These are phyloP conservation scores for Cryptosporidium ubiquitum DNA, from an alignment of 169 alveolate genomes.

Conservation along the genomic window DNA sequence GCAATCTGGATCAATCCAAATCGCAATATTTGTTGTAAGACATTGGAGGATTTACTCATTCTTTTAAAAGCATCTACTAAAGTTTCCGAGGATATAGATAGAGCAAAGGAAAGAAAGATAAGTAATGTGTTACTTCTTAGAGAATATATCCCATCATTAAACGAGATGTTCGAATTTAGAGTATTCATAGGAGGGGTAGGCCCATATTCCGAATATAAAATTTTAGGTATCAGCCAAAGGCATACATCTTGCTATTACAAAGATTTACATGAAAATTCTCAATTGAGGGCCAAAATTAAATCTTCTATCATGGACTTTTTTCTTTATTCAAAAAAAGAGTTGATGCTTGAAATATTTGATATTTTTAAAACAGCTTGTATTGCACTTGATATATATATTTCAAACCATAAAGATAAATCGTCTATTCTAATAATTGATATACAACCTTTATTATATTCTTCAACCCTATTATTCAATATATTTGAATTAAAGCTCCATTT, in stretches of 20 bases:
- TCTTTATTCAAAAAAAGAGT: background rate
- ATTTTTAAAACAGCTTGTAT: conserved; percentile 1
- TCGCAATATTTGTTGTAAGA: conserved; percentile 28
- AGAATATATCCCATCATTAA: conserved; percentile 41
- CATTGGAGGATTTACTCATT: conserved; percentile 11
- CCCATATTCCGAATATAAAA: conserved; percentile 4
- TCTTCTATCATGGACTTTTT: background rate
- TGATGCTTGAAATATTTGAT: conserved; percentile 26
- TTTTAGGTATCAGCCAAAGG: conserved; percentile 45
- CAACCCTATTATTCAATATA: conserved; percentile 6
- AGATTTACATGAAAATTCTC: conserved; percentile 2
- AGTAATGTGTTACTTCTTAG: conserved; percentile 15
- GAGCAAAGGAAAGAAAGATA: background rate
- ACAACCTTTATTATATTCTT: background rate
- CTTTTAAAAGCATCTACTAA: conserved; percentile 68
- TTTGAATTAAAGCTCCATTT: conserved; percentile 16
- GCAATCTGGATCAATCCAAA: conserved; percentile 51
- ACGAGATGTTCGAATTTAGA: conserved; percentile 48
- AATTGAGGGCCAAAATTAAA: background rate
- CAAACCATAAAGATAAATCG: background rate
- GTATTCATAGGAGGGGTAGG: conserved; percentile 9
- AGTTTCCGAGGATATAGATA: conserved; percentile 37
- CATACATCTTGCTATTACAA: conserved; percentile 17
- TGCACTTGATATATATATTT: conserved; percentile 45
- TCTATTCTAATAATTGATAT: conserved; percentile 24